A percentile compares a stretch with the other conserved stretches of the same genome.
These are phyloP conservation scores for Aegilops sharonensis DNA, from an alignment of 176 grass and related monocot species.

Conservation along the genomic window DNA sequence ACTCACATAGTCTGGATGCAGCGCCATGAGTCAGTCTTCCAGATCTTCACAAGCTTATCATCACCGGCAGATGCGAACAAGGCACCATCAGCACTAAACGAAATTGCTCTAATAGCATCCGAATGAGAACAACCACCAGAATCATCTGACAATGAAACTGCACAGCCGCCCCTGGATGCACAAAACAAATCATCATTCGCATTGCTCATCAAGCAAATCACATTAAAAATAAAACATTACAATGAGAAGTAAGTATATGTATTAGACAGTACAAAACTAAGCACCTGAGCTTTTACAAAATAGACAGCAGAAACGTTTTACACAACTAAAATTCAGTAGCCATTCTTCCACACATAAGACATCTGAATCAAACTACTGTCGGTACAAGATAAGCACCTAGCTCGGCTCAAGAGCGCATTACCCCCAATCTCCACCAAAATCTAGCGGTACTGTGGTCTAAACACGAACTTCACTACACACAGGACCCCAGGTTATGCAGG, in stretches of 20 bases:
- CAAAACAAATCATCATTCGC: background rate
- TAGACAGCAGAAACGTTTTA: background rate
- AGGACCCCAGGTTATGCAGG: background rate
- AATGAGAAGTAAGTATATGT: background rate
- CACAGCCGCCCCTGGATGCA: slow-evolving; percentile 39
- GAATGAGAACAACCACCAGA: slow-evolving; percentile 50
- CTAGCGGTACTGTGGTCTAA: background rate
- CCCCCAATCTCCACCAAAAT: background rate
- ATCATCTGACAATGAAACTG: slow-evolving; percentile 52
- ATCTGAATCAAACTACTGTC: background rate
- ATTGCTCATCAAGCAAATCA: background rate
- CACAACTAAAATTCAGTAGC: background rate
- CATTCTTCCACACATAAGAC: background rate
- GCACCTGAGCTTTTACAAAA: background rate
- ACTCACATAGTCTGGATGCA: slow-evolving; percentile 76
- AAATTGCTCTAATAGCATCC: slow-evolving; percentile 68
- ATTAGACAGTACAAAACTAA: background rate
- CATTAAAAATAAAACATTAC: background rate
- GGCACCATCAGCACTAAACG: slow-evolving; percentile 50
- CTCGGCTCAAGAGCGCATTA: background rate
- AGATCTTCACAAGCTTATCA: slow-evolving; percentile 87
- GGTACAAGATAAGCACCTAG: background rate
- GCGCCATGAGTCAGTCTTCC: slow-evolving; percentile 66
- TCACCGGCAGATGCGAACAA: slow-evolving; percentile 79
- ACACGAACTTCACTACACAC: background rate